Base-by-base conservation (phyloP, 2,329 filamentous ascomycete genomes). In the Hypoxylon sp. region DNA sequence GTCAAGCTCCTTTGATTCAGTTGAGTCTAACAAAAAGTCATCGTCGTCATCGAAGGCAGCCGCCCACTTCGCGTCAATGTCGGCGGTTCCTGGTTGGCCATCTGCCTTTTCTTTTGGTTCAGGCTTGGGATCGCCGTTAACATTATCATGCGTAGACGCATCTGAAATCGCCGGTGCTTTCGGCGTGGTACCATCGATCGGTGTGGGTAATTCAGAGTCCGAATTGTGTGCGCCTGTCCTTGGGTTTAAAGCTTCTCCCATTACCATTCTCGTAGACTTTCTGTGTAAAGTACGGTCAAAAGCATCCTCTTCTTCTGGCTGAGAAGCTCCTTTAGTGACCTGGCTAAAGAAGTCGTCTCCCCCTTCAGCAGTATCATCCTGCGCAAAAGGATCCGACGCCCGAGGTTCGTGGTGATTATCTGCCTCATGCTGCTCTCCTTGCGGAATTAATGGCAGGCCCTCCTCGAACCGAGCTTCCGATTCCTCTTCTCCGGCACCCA, bases 31-130 rank as follows among this genome's bases (percentile, higher is more conserved):
- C 11, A 92, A 82, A 43, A 89, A 85, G 23, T 84, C 83, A 23
- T 89, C 89, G 50, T 88, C 83, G 65, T 93, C 88, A 69, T 94
- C 91, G 51, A 97, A 87, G 45, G 93, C 92, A 48, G 92, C 91
- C 69, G 93, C 88, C 92, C 95, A 97, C 71, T 93, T 90, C 16
- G 91, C 91, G 47, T 91, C 90, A 41, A 96, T 78, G 74, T 95
- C 91, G 43, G 72, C 68, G 9, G 66, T 52, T 43, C 68, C 63
- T 3, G 65, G 55, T 45, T 73, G 63, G n/a, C 73, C 67, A 19
- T 72, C 66, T 5, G 65, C 63, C 5, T 74, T 69, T 39, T 67
- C 60, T 12, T 69, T 68, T 52, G 72, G 63, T 21, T 65, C 47
- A 51, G 73, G 34, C 43, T 72, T 51, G 14, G 72, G 68, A 19